Conservation (phyloP, 768 basidiomycete species). For the Podaxis pistillaris region DNA sequence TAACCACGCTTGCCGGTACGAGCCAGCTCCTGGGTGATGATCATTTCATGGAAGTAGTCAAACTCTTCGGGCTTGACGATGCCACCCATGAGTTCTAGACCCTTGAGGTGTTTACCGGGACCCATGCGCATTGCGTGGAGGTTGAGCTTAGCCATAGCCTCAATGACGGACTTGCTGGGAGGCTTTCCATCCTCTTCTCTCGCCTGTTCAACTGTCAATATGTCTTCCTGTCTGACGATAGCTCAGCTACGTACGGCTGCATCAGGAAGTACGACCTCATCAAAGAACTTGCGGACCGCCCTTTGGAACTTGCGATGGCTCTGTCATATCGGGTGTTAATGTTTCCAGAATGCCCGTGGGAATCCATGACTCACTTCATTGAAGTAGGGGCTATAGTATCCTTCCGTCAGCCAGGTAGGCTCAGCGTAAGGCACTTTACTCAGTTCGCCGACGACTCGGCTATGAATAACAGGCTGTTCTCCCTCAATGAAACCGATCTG, state of each 20-base stretch:
- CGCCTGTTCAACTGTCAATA: conserved; percentile 39
- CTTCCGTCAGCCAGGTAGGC: conserved; percentile 71
- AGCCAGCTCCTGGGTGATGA: conserved; percentile 76
- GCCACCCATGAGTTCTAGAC: conserved; percentile 72
- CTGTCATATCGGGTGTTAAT: conserved; percentile 28
- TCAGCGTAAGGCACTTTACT: conserved; percentile 89
- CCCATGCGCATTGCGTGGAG: conserved; percentile 92
- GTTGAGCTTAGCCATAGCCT: conserved; percentile 72
- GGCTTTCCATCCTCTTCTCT: conserved; percentile 91
- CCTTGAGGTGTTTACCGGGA: conserved; percentile 84
- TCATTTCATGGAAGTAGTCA: conserved; percentile 87
- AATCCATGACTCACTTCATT: conserved; percentile 51
- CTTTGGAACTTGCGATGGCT: conserved; percentile 61
- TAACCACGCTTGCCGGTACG: conserved; percentile 76
- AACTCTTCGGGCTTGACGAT: conserved; percentile 83
- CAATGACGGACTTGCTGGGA: conserved; percentile 71
- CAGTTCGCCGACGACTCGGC: conserved; percentile 57
- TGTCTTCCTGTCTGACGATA: not conserved
- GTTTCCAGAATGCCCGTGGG: conserved; percentile 13
- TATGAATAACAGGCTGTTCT: conserved; percentile 58
- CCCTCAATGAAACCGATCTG: conserved; percentile 74
- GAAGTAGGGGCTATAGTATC: conserved; percentile 78
- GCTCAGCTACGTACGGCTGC: conserved; percentile 32
- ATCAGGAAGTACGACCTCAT: conserved; percentile 64
- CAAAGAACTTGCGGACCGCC: conserved; percentile 68